Evolutionary conservation across 345 rosid species (phyloP), one percentile per base, ranked within the genome.

Genomic region (Aquilaria sinensis): DNA sequence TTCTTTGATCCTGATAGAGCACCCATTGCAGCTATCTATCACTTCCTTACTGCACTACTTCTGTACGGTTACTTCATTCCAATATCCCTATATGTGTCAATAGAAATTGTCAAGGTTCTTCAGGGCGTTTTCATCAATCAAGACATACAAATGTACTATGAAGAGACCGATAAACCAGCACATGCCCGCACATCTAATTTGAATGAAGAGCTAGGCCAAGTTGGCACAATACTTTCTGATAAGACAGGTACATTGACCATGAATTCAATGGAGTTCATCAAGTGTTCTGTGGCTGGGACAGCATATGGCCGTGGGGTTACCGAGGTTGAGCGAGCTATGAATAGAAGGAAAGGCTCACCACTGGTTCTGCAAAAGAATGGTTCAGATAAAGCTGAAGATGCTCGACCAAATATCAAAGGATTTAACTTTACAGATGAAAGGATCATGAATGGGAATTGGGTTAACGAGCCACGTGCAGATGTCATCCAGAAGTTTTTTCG

Each of bases 191-290:
- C 98, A 67, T 87, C 96, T 41, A 89, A 92, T 70, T 78, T 89
- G 74, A 92, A 84, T 51, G 98, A 92, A 79, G 98, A 92, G 60
- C 93, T 92, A 63, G 98, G 96, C 32, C 98, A 92, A 61, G 96
- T 92, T 45, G 80, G 83, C 57, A 89, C 96, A 4, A 80, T 92
- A 56, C 91, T 92, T 53, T 92, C 98, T 30, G 98, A 92, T 66
- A 92, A 92, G 85, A 92, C 98, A 0, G 98, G 98, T 32, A 92
- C 98, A 23, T 70, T 92, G 77, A 92, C 98, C 0, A 87, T 95
- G 76, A 92, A 92, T 73, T 85, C 96, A 45, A 92, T 92, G 98
- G 98, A 92, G 91, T 92, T 92, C 78, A 73, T 89, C 73, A 92
- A 92, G 80, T 92, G 92, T 70, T 82, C 96, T 56, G 66, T 92